These are phyloP conservation scores for Coniochaeta hoffmannii DNA, from an alignment of 2,329 filamentous ascomycete genomes.

Conservation along the genomic window DNA sequence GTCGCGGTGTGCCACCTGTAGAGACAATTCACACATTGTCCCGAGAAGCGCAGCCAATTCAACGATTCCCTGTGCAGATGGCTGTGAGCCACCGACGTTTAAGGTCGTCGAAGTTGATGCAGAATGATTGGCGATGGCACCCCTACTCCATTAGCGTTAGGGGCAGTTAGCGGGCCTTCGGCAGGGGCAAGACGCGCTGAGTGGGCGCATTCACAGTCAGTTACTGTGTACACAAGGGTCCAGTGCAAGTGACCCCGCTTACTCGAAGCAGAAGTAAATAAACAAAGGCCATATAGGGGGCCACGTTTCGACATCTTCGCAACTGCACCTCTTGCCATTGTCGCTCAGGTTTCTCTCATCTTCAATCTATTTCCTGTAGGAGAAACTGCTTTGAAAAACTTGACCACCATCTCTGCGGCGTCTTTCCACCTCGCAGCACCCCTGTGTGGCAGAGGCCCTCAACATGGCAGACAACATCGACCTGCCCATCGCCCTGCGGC, in stretches of 20 bases:
- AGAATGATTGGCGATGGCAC: neutral
- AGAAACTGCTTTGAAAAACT: no score
- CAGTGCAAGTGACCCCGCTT: conserved; percentile 6
- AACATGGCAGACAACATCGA: conserved; percentile 31
- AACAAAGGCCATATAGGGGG: conserved; percentile 8
- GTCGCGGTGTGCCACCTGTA: no score
- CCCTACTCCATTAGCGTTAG: neutral
- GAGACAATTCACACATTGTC: neutral
- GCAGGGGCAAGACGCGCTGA: neutral
- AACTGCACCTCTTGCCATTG: neutral
- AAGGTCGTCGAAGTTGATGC: neutral
- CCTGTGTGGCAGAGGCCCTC: neutral
- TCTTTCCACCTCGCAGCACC: neutral
- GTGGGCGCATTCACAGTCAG: neutral
- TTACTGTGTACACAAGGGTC: neutral
- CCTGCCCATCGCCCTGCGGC: conserved; percentile 48
- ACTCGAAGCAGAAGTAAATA: conserved; percentile 12
- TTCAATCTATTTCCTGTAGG: no score
- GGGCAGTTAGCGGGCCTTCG: neutral
- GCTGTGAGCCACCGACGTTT: neutral
- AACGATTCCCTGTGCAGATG: neutral
- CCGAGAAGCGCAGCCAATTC: neutral
- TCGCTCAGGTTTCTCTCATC: no score
- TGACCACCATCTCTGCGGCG: neutral
- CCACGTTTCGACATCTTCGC: neutral